Evolutionary conservation across 192 early-diverging fungal species (phyloP), one percentile per base, ranked within the genome.

Genomic region (Neocallimastix lanati): DNA sequence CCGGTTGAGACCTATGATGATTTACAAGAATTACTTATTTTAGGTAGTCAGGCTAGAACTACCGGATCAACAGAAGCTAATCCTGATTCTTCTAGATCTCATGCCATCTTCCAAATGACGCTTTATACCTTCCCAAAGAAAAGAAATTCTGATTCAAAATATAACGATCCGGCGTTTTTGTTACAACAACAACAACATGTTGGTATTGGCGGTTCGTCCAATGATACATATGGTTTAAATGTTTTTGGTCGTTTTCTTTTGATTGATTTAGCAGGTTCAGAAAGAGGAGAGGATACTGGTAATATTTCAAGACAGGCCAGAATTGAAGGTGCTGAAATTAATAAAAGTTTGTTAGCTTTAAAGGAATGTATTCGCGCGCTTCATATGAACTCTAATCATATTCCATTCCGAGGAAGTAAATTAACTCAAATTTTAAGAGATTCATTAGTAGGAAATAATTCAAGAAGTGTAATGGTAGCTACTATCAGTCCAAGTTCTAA

Each of bases 231-330:
- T 67, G 50, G 50, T 25, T 67, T 67, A 67, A 67, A 67, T n/a
- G 16, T 67, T 67, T 25, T n/a, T 40, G 83, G 83, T 28, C 79
- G 81, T 33, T 81, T 83, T 14, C 76, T 76, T 27, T 35, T 87
- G 18, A 83, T 87, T 15, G 86, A 87, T 81, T 81, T 87, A 18
- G 86, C 86, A 12, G 86, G 86, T 27, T 81, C 80, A n/a, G 86
- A 87, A 78, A 82, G 86, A 13, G 84, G 79, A 6, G 36, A 40
- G 16, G 84, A 84, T 58, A 35, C 37, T 13, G 78, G 79, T 18
- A 79, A 84, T 30, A 76, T 79, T 13, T 79, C 36, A 78, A 78
- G 80, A 13, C 76, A 79, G 21, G 81, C 35, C 7, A 79, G 84
- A 76, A 35, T n/a, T 28, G 85, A 86, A 67, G 83, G 82, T 16